A percentile compares a stretch with the other conserved stretches of the same genome.
Conservation (phyloP, 2,329 filamentous ascomycete species). For the Metarhizium rileyi region DNA sequence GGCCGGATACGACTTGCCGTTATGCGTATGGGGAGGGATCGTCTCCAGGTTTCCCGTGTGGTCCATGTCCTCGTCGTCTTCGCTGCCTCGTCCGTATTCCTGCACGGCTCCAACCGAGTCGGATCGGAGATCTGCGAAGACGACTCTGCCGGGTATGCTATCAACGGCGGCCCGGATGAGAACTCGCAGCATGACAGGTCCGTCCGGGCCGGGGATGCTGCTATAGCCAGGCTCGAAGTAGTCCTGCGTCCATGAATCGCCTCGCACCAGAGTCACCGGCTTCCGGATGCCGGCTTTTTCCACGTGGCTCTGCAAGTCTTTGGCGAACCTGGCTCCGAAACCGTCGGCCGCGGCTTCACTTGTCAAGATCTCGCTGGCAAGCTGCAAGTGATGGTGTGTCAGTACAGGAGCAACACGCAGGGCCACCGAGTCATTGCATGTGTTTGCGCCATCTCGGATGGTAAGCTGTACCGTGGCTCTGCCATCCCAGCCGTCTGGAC, state of each 20-base stretch:
- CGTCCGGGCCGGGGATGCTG: constrained; percentile 27
- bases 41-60: constrained; percentile 26
- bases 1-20: constrained; percentile 12
- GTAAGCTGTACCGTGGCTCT: constrained; percentile 18
- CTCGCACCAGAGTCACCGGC: constrained; percentile 14
- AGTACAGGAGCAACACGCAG: constrained; percentile 27
- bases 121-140: constrained; percentile 22
- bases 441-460: constrained; percentile 13
- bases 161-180: constrained; percentile 20
- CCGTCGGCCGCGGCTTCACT: constrained; percentile 7
- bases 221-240: constrained; percentile 28
- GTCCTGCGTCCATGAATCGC: constrained; percentile 29
- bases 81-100: constrained; percentile 2
- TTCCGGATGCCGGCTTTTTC: not conserved
- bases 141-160: constrained; percentile 18
- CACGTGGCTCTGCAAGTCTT: not conserved
- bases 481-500: constrained; percentile 18
- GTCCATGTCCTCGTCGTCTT: constrained; percentile 10
- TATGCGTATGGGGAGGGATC: constrained; percentile 22
- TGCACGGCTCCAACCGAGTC: constrained; percentile 23
- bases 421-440: constrained; percentile 16
- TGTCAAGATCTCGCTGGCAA: constrained; percentile 17
- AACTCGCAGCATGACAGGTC: constrained; percentile 21
- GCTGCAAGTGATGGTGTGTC: constrained; percentile 27
- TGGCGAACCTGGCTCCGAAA: not conserved